phyloP scores from a whole-genome alignment of 1,284 basidiomycete species.

The Athelia psychrophila region DNA sequence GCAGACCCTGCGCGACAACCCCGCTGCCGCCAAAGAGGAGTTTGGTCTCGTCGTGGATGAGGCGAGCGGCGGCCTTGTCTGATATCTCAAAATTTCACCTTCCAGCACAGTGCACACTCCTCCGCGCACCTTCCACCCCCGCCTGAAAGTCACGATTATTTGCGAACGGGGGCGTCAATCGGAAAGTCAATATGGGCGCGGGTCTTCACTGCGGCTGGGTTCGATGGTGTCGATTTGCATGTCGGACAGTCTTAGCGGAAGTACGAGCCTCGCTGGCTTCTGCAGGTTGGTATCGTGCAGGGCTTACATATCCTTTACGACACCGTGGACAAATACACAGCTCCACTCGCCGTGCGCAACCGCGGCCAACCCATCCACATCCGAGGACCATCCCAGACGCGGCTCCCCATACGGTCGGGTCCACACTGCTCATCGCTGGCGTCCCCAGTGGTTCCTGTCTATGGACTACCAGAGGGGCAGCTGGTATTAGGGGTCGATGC shows the following conservation, averaged over 20 bases:
- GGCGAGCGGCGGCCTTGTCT: slow-evolving; percentile 70
- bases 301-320: too few species aligned
- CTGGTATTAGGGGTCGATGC: too few species aligned
- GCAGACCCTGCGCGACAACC: slow-evolving; percentile 89
- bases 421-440: too few species aligned
- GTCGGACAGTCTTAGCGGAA: slow-evolving; percentile 89
- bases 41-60: slow-evolving; percentile 73
- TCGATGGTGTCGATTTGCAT: too few species aligned
- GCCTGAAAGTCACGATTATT: slow-evolving; percentile 92
- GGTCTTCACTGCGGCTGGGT: slow-evolving; percentile 93
- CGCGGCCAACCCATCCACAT: too few species aligned
- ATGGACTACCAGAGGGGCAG: too few species aligned
- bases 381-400: too few species aligned
- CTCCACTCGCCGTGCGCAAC: too few species aligned
- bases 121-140: slow-evolving; percentile 34
- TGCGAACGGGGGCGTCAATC: slow-evolving; percentile 98
- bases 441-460: too few species aligned
- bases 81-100: slow-evolving; percentile 59
- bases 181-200: slow-evolving; percentile 99
- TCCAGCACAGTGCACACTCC: too few species aligned
- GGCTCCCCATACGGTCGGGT: too few species aligned
- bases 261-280: slow-evolving; percentile 65
- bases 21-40: slow-evolving; percentile 78
- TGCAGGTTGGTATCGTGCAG: slow-evolving; percentile 93
- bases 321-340: too few species aligned